Evolutionary conservation across 805 yeast genomes (phyloP).

Genomic region (Ogataea sp.): DNA sequence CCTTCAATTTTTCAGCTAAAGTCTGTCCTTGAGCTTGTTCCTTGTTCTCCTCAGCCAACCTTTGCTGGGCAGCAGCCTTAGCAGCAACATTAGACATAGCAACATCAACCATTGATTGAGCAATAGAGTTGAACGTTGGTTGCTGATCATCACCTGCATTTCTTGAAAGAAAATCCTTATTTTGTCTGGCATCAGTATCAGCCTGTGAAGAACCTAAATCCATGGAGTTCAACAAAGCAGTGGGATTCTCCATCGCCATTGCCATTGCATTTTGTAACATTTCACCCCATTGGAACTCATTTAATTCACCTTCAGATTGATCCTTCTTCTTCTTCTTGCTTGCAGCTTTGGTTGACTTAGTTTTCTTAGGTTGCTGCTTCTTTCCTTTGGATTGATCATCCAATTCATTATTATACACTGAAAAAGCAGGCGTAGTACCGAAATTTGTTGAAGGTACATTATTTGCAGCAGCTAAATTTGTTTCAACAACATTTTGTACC

Average conservation of each 20-base stretch:
- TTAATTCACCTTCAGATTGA: slow-evolving; percentile 29
- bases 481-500: slow-evolving; percentile 46
- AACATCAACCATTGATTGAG: slow-evolving; percentile 13
- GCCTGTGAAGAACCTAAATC: slow-evolving; percentile 5
- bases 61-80: slow-evolving; percentile 16
- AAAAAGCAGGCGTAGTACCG: not conserved
- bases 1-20: no score
- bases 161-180: no score
- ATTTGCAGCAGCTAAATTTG: slow-evolving; percentile 7
- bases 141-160: no score
- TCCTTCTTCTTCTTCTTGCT: not conserved
- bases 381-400: not conserved
- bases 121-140: slow-evolving; percentile 4
- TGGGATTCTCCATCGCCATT: slow-evolving; percentile 65
- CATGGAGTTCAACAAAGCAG: slow-evolving; percentile 29
- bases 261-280: slow-evolving; percentile 72
- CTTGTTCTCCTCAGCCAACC: slow-evolving; percentile 16
- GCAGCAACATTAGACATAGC: slow-evolving; percentile 15
- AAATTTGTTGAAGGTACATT: not conserved
- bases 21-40: no score
- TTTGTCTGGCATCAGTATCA: slow-evolving; percentile 14
- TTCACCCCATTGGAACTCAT: slow-evolving; percentile 50
- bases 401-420: not conserved
- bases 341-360: slow-evolving; percentile 1
- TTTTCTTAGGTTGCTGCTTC: slow-evolving; percentile 2